phyloP scores from a whole-genome alignment of 2,329 filamentous ascomycete species.

The Exophiala mesophila region DNA sequence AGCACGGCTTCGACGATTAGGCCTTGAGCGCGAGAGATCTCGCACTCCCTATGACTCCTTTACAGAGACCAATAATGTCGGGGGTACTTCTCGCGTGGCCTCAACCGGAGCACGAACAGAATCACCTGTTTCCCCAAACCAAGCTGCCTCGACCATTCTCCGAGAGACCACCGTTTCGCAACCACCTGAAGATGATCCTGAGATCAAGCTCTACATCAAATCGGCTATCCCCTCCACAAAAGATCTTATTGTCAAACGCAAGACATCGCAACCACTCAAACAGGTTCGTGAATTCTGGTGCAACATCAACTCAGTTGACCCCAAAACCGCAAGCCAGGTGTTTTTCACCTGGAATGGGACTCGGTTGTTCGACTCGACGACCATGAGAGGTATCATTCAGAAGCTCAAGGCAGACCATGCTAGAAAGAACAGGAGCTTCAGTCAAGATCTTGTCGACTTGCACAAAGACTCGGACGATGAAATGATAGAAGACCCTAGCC shows the following conservation, averaged over 20 bases:
- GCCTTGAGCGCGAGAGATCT: slow-evolving; percentile 13
- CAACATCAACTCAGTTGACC: slow-evolving; percentile 52
- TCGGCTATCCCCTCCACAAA: slow-evolving; percentile 60
- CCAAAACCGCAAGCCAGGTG: slow-evolving; percentile 49
- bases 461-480: slow-evolving; percentile 33
- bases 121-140: slow-evolving; percentile 15
- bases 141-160: slow-evolving; percentile 3
- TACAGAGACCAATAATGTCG: background rate
- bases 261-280: slow-evolving; percentile 62
- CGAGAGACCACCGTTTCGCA: background rate
- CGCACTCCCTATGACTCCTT: slow-evolving; percentile 1
- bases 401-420: slow-evolving; percentile 18
- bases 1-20: slow-evolving; percentile 29
- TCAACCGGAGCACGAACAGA: background rate
- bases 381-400: slow-evolving; percentile 60
- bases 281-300: slow-evolving; percentile 68
- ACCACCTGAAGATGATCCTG: slow-evolving; percentile 37
- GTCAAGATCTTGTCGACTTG: slow-evolving; percentile 41
- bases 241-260: slow-evolving; percentile 60
- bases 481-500: slow-evolving; percentile 41
- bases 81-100: background rate
- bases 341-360: slow-evolving; percentile 76
- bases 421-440: slow-evolving; percentile 1
- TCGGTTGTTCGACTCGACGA: slow-evolving; percentile 70
- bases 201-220: slow-evolving; percentile 62